phyloP scores from a whole-genome alignment of 176 grass and related monocot genomes.

The Raddia distichophylla region DNA sequence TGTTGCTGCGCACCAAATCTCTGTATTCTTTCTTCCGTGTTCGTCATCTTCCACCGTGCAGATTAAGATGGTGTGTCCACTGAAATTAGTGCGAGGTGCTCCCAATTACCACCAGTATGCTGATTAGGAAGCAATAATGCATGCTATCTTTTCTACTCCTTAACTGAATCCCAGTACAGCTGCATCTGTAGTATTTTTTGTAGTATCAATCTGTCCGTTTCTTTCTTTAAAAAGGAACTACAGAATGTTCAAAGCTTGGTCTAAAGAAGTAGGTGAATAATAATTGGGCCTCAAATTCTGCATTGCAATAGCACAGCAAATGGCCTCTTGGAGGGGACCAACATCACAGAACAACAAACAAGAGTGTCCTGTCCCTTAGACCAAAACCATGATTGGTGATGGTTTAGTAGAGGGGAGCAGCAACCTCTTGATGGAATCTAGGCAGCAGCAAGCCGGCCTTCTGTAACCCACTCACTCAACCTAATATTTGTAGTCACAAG shows the following conservation, averaged over 20 bases:
- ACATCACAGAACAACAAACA: not conserved
- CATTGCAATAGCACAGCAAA: not conserved
- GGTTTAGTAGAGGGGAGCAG: conserved; percentile 39
- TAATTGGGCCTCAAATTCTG: not conserved
- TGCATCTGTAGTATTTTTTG: not conserved
- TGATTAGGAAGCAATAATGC: conserved; percentile 47
- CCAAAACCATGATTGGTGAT: not conserved
- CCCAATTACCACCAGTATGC: not conserved
- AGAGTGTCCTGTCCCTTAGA: not conserved
- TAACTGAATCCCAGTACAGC: conserved; percentile 13
- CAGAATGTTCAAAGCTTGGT: not conserved
- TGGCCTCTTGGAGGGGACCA: not conserved
- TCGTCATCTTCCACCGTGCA: too few relatives aligned
- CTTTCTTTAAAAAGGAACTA: too few relatives aligned
- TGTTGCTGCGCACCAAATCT: too few relatives aligned
- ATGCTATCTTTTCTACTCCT: not conserved
- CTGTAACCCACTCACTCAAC: conserved; percentile 25
- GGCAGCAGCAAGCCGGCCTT: conserved; percentile 37
- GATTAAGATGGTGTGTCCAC: too few relatives aligned
- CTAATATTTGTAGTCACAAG: conserved; percentile 7
- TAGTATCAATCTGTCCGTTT: too few relatives aligned
- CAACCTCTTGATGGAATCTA: conserved; percentile 58
- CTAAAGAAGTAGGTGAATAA: not conserved
- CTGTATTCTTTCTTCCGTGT: too few relatives aligned
- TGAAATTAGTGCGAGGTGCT: too few relatives aligned